These are phyloP conservation scores for Scenedesmus sp. DNA, from an alignment of 163 green algal species.

Conservation along the genomic window DNA sequence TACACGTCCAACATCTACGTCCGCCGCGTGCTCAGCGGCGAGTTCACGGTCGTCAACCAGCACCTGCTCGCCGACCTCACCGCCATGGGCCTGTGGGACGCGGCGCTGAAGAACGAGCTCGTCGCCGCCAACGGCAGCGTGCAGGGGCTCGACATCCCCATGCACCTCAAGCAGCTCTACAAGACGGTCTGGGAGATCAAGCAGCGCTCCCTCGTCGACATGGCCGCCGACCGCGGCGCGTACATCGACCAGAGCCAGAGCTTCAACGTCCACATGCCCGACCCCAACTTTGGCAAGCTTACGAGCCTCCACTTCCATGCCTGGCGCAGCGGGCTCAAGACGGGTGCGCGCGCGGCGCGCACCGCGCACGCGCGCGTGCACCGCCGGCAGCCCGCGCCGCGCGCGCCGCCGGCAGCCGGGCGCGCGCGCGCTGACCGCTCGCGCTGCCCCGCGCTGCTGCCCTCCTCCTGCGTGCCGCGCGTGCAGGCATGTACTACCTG, in stretches of 20 bases:
- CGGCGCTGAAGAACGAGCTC: constrained; percentile 96
- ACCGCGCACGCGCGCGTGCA: too few relatives aligned
- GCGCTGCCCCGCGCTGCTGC: too few relatives aligned
- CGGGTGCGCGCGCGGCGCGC: too few relatives aligned
- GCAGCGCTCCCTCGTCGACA: constrained; percentile 96
- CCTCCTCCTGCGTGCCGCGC: not conserved
- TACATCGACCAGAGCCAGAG: constrained; percentile 99
- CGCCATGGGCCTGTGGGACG: constrained; percentile 90
- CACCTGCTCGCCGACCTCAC: constrained; percentile 98
- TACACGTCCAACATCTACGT: constrained; percentile 99
- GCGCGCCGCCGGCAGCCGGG: too few relatives aligned
- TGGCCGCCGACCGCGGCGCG: constrained; percentile 98
- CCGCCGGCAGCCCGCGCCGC: too few relatives aligned
- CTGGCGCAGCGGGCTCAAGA: constrained; percentile 82
- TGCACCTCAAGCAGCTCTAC: constrained; percentile 95
- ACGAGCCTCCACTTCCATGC: constrained; percentile 99
- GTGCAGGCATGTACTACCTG: constrained; percentile 97
- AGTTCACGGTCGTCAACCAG: constrained; percentile 99
- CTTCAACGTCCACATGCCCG: constrained; percentile 99
- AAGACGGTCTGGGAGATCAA: constrained; percentile 99
- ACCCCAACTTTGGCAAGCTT: constrained; percentile 99
- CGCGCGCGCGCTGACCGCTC: too few relatives aligned
- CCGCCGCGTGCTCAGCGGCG: constrained; percentile 94
- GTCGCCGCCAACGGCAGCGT: constrained; percentile 96
- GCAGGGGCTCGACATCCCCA: constrained; percentile 87